These are phyloP conservation scores for Groenewaldozyma tartarivorans DNA, from an alignment of 805 yeast genomes.

Conservation along the genomic window DNA sequence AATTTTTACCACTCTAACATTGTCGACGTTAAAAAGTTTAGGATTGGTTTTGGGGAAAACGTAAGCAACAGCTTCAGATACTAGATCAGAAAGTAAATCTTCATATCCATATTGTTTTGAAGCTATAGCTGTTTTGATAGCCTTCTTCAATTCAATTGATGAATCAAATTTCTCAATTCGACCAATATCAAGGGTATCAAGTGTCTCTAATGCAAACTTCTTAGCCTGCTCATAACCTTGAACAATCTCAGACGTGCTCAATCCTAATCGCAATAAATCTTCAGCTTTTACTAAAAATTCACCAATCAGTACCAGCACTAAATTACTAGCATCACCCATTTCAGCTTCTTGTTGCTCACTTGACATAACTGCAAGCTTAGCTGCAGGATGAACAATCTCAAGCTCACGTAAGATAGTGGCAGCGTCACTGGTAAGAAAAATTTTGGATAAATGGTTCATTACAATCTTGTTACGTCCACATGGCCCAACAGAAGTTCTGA, in stretches of 20 bases:
- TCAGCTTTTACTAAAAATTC: constrained; percentile 83
- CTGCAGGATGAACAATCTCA: constrained; percentile 75
- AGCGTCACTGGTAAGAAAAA: constrained; percentile 92
- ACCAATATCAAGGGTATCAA: constrained; percentile 47
- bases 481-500: constrained; percentile 93
- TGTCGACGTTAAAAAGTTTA: constrained; percentile 73
- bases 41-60: constrained; percentile 61
- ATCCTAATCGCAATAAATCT: constrained; percentile 71
- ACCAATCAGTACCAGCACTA: constrained; percentile 87
- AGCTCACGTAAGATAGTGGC: constrained; percentile 94
- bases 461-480: constrained; percentile 95
- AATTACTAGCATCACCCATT: constrained; percentile 94
- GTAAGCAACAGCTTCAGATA: constrained; percentile 73
- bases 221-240: constrained; percentile 90
- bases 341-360: constrained; percentile 94
- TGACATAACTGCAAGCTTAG: constrained; percentile 90
- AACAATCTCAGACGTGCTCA: constrained; percentile 84
- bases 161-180: constrained; percentile 48
- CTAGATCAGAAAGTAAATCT: constrained; percentile 63
- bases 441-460: constrained; percentile 77
- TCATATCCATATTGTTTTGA: constrained; percentile 92
- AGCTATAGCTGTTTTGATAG: constrained; percentile 77
- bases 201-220: constrained; percentile 56
- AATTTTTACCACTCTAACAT: constrained; percentile 89
- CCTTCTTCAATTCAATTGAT: constrained; percentile 51